Evolutionary conservation across 192 early-diverging fungal genomes (phyloP), one percentile per base, ranked within the genome.

Genomic region (Backusella sp.): DNA sequence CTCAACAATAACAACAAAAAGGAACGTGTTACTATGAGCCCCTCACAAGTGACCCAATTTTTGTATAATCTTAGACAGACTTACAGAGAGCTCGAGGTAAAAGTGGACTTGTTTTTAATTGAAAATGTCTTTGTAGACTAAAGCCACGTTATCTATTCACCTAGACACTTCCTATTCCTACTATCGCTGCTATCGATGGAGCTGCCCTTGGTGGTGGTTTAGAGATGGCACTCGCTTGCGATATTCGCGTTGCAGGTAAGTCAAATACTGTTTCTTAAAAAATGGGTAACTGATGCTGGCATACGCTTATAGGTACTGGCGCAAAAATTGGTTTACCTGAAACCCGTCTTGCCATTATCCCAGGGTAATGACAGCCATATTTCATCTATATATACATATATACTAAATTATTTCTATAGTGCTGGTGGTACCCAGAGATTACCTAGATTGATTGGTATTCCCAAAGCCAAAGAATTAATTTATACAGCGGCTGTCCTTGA

Each of bases 371-470:
- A 56, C 9, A 6, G n/a, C 14, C 34, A 21, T 37, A 14, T 69
- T 14, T 53, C 19, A 69, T 12, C 19, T 15, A 11, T 17, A 28
- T 32, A 68, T 68, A 69, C 9, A 34, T 23, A 1, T 17, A 11
- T 44, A 46, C 11, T 23, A 21, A 69, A 39, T 3, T 1, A 17
- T 7, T 4, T 37, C 23, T 21, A 34, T 85, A 93, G 92, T 39
- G 96, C 97, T 49, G 97, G 97, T 28, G 97, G 97, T 36, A 99
- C 97, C 8, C 94, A 97, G 82, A 90, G 96, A 30, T 85, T 98
- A 44, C 90, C 96, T 36, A 87, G 94, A 30, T 80, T 98, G 62
- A 94, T 99, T 72, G 97, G 97, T 5, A 70, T 86, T 30, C 86
- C 95, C 14, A 91, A 90, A 49, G 94, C 97, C 1, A 99, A 99